A percentile compares a stretch with the other conserved stretches of the same genome.
phyloP scores from a whole-genome alignment of 2,329 filamentous ascomycete genomes.

The Parastagonospora avenae region DNA sequence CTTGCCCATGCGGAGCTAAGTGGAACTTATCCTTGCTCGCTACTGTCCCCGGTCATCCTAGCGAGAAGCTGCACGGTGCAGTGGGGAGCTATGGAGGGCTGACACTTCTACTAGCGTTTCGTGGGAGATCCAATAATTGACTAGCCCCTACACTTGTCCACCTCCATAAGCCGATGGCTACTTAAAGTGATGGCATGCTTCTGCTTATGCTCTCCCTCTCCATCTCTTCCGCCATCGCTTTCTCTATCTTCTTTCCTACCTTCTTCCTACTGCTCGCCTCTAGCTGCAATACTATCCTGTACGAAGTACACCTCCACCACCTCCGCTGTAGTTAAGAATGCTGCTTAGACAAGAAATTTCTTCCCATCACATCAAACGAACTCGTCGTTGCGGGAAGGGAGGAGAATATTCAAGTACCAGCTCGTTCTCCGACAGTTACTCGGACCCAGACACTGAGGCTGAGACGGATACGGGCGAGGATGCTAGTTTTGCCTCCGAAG shows the following conservation, averaged over 20 bases:
- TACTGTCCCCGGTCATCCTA: constrained; percentile 2
- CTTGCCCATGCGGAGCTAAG: no score
- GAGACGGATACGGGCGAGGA: constrained; percentile 9
- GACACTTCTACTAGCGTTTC: not conserved
- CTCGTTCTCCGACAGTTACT: constrained; percentile 10
- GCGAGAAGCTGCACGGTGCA: not conserved
- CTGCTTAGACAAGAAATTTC: constrained; percentile 4
- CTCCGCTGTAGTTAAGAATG: not conserved
- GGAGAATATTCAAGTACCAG: constrained; percentile 6
- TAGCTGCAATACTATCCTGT: constrained; percentile 3
- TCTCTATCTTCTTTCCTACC: not conserved
- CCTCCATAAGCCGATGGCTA: constrained; percentile 5
- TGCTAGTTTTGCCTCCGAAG: no score
- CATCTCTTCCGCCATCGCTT: constrained; percentile 4
- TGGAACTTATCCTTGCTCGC: no score
- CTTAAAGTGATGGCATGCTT: constrained; percentile 12
- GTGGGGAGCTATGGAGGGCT: not conserved
- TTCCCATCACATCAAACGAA: constrained; percentile 4
- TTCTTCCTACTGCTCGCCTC: constrained; percentile 1
- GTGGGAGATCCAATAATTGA: constrained; percentile 1
- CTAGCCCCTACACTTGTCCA: constrained; percentile 2
- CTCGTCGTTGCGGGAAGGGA: not conserved
- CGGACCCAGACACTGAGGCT: constrained; percentile 13
- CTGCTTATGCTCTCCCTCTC: no score
- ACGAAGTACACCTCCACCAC: not conserved